Base-by-base conservation (phyloP, 2,329 filamentous ascomycete genomes). In the Phyllosticta citrichinensis region DNA sequence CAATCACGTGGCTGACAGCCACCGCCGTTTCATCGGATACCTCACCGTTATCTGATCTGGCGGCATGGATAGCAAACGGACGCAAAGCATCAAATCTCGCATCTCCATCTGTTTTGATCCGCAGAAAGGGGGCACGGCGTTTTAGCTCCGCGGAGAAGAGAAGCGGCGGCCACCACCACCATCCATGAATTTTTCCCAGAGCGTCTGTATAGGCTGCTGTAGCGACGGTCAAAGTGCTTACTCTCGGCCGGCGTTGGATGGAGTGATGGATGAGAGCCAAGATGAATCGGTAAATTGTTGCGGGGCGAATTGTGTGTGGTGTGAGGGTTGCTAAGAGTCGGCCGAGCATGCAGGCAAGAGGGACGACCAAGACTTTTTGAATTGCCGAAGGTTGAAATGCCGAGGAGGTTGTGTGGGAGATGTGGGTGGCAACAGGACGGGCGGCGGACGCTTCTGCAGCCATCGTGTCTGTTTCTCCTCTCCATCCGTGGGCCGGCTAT, bases 361-460 rank as follows among this genome's bases (percentile, higher is more conserved):
- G 17, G 40, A n/a, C 40, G 40, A 47, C 6, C 17, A 47, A 19
- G 40, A 47, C 40, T 30, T 47, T 47, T 47, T 17, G 14, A n/a
- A n/a, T n/a, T 47, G 40, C 40, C 40, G 40, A 47, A 47, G 17
- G 14, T 47, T 5, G 14, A 5, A n/a, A 47, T 47, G 40, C 40
- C 40, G 40, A 47, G n/a, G 17, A 30, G 27, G 27, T 1, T 30
- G 3, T 30, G 27, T 8, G 14, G 6, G 40, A n/a, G 22, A 6
- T 47, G 17, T 12, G n/a, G 40, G 40, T n/a, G 17, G 40, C 40
- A 47, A 47, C 64, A 68, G 53, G 66, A 64, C 6, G 68, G 20
- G 72, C 67, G 66, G 64, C 6, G 68, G 22, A 73, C 67, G 59
- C 67, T 71, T 63, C 71, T 70, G 56, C 71, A 69, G 63, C 72